These are phyloP conservation scores for Kwoniella sp. DNA, from an alignment of 768 basidiomycete genomes.

Conservation along the genomic window DNA sequence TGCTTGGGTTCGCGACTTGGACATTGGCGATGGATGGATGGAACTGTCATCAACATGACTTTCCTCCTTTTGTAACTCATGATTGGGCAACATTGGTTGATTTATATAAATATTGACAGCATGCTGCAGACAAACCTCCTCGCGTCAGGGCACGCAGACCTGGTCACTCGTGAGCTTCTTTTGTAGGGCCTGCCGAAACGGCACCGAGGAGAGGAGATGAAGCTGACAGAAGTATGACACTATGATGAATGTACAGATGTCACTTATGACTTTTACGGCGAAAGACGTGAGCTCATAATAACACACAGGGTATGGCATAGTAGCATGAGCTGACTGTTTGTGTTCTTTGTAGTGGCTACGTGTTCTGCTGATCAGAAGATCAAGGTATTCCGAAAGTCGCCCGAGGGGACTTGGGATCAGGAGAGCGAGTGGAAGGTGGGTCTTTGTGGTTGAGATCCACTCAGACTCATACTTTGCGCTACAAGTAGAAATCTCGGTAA, in stretches of 20 bases:
- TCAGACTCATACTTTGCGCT: not conserved
- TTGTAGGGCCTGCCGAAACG: too few relatives aligned
- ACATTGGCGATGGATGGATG: not conserved
- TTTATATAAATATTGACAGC: not conserved
- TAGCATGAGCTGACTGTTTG: constrained; percentile 1
- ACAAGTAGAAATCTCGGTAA: not conserved
- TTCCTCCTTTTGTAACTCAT: not conserved
- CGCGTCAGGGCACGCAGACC: constrained; percentile 48
- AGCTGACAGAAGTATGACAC: constrained; percentile 13
- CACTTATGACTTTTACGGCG: constrained; percentile 86
- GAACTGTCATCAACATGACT: not conserved
- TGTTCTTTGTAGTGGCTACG: constrained; percentile 44
- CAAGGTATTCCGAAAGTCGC: constrained; percentile 82
- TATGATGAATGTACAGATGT: constrained; percentile 61
- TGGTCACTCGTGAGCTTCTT: constrained; percentile 45
- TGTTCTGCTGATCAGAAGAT: constrained; percentile 60
- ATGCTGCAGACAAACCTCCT: constrained; percentile 52
- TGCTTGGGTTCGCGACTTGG: not conserved
- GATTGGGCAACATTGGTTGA: constrained; percentile 1
- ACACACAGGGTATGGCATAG: not conserved
- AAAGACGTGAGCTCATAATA: constrained; percentile 46
- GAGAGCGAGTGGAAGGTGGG: constrained; percentile 90
- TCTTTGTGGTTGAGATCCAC: too few relatives aligned
- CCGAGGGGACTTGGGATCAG: constrained; percentile 70
- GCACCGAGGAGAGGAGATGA: not conserved